Base-by-base conservation (phyloP, 768 basidiomycete genomes). In the Suillus subalutaceus region DNA sequence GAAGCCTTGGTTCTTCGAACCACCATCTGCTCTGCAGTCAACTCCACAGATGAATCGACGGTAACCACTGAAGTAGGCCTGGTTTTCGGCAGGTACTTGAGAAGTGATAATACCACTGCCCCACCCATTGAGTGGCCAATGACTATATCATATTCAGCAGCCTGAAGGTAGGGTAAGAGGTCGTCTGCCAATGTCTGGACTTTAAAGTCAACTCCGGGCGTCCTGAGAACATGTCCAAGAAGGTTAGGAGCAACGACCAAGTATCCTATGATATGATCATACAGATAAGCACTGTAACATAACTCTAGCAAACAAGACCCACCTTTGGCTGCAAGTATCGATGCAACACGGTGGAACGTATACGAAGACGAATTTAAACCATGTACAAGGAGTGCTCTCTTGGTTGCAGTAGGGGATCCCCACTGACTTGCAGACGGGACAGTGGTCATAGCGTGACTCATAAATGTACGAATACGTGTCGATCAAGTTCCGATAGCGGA, bases 71-170 rank as follows among this genome's bases (percentile, higher is more conserved):
- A 60, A 26, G 68, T 60, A 0, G 65, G 40, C 8, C 38, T 65
- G 0, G 68, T 52, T 12, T 56, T 58, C 3, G 69, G 60, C 46
- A 76, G 60, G 3, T 72, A n/a, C 23, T 64, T 64, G 0, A 77
- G 40, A 8, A 76, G 64, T 7, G 65, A 41, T 12, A 63, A 5
- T 32, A 61, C 65, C 13, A 73, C 60, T 1, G 69, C 0, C 0
- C 65, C 74, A 6, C 72, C 75, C 9, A 74, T 58, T 5, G 74
- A 77, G 44, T 71, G 61, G 6, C 71, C 74, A 8, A 74, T n/a
- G 9, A 77, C 48, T 30, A 63, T 40, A 7, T 63, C 40, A 37
- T 63, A 59, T 4, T 63, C 48, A 1, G 35, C 62, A 44, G 65
- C 62, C 38, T 50, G 15, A 20, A 65, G 37, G 15, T 46, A 62